These are phyloP conservation scores for Penicillium maclennaniae DNA, from an alignment of 495 filamentous ascomycete genomes.

Conservation along the genomic window DNA sequence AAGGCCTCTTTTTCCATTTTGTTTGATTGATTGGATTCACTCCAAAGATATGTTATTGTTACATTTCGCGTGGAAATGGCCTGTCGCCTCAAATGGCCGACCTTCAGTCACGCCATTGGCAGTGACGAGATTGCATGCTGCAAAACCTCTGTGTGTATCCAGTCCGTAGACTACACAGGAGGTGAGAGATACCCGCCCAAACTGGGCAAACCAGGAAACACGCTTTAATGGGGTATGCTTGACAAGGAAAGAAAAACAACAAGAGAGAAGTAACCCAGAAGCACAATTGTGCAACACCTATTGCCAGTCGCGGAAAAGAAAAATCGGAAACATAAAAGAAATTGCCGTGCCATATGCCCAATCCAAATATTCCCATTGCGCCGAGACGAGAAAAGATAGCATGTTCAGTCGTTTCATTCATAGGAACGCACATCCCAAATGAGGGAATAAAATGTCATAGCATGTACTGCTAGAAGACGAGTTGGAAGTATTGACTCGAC, in stretches of 20 bases:
- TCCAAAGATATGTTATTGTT: slow-evolving; percentile 15
- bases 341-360: slow-evolving; percentile 28
- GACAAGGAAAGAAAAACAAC: slow-evolving; percentile 9
- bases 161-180: slow-evolving; percentile 9
- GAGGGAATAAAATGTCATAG: slow-evolving; percentile 13
- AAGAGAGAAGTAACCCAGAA: slow-evolving; percentile 7
- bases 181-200: slow-evolving; percentile 14
- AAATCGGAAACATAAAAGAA: slow-evolving; percentile 3
- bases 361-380: slow-evolving; percentile 26
- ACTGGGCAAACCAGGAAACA: slow-evolving; percentile 19
- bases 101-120: not conserved
- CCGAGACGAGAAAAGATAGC: slow-evolving; percentile 28
- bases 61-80: slow-evolving; percentile 9
- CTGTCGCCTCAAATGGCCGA: not conserved
- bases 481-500: slow-evolving; percentile 2
- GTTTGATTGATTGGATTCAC: slow-evolving; percentile 11
- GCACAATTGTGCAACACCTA: slow-evolving; percentile 14
- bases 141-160: slow-evolving; percentile 4
- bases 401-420: slow-evolving; percentile 26
- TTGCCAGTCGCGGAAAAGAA: slow-evolving; percentile 14
- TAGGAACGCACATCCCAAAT: slow-evolving; percentile 18
- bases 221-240: slow-evolving; percentile 28
- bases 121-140: not conserved
- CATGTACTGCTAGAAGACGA: slow-evolving; percentile 13
- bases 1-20: slow-evolving; percentile 24